Conservation (phyloP, 306 rosid species). For the Canavalia ensiformis region DNA sequence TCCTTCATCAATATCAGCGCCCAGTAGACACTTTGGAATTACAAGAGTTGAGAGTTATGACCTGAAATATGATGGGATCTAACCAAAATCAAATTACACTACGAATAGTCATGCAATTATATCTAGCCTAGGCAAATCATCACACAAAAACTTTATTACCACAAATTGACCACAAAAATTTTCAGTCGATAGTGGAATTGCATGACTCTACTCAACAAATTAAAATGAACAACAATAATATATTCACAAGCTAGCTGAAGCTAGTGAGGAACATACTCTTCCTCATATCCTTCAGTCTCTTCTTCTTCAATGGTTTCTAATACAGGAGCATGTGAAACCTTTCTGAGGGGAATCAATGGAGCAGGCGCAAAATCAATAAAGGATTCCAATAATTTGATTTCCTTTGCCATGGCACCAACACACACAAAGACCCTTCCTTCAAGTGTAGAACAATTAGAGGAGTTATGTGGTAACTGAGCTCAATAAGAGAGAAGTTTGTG, state of each 20-base stretch:
- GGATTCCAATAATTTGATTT: constrained; percentile 46
- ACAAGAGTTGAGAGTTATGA: neutral
- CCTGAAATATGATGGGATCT: neutral
- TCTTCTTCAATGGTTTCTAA: constrained; percentile 75
- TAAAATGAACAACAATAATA: neutral
- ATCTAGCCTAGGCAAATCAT: neutral
- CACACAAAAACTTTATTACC: neutral
- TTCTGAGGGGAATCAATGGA: constrained; percentile 51
- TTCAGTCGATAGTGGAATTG: constrained; percentile 29
- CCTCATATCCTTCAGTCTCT: constrained; percentile 48
- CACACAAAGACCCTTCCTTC: neutral
- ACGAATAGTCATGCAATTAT: neutral
- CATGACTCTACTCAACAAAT: constrained; percentile 8
- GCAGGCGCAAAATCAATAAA: constrained; percentile 69
- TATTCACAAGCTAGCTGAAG: neutral
- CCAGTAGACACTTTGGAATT: neutral
- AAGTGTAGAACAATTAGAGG: neutral
- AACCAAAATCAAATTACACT: neutral
- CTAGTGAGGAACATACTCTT: constrained; percentile 19
- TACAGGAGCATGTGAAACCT: constrained; percentile 55
- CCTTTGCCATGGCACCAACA: constrained; percentile 57
- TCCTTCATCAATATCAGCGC: neutral
- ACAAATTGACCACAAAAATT: constrained; percentile 39
- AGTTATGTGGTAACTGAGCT: neutral
- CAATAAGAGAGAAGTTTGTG: no score